Conservation (phyloP, 768 basidiomycete genomes). For the Russula brevipes region DNA sequence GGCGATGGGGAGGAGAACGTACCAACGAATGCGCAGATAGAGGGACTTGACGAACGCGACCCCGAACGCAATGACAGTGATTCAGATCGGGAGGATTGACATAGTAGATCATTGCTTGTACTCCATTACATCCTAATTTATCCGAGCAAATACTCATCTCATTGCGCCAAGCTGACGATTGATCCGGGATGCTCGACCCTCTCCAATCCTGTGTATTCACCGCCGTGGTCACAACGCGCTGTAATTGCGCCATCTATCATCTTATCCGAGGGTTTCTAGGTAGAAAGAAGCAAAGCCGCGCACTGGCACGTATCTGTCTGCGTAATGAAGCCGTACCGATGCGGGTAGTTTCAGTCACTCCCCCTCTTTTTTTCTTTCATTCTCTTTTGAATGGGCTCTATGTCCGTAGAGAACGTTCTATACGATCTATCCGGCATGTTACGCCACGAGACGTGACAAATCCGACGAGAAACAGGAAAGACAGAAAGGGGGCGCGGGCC, state of each 20-base stretch:
- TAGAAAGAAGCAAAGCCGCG: not conserved
- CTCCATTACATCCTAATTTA: constrained; percentile 7
- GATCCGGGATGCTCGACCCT: constrained; percentile 11
- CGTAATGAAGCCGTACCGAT: not conserved
- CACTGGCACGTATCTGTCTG: too few species aligned
- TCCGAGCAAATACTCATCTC: constrained; percentile 8
- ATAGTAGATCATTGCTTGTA: constrained; percentile 9
- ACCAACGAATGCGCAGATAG: constrained; percentile 25
- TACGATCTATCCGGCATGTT: not conserved
- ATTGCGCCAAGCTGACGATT: constrained; percentile 1
- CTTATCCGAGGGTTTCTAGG: not conserved
- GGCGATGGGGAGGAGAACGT: constrained; percentile 44
- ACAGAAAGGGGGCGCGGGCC: not conserved
- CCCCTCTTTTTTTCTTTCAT: not conserved
- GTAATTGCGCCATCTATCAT: not conserved
- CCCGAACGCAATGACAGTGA: constrained; percentile 45
- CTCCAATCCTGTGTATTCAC: not conserved
- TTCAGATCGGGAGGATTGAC: constrained; percentile 21
- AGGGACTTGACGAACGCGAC: constrained; percentile 34
- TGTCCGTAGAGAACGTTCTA: constrained; percentile 2
- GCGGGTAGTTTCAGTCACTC: not conserved
- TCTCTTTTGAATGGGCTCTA: not conserved
- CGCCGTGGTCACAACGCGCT: not conserved
- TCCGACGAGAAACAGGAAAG: not conserved
- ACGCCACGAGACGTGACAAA: not conserved